Evolutionary conservation across 2,329 filamentous ascomycete genomes (phyloP), one percentile per base, ranked within the genome.

Genomic region (Aspergillus aculeatus): DNA sequence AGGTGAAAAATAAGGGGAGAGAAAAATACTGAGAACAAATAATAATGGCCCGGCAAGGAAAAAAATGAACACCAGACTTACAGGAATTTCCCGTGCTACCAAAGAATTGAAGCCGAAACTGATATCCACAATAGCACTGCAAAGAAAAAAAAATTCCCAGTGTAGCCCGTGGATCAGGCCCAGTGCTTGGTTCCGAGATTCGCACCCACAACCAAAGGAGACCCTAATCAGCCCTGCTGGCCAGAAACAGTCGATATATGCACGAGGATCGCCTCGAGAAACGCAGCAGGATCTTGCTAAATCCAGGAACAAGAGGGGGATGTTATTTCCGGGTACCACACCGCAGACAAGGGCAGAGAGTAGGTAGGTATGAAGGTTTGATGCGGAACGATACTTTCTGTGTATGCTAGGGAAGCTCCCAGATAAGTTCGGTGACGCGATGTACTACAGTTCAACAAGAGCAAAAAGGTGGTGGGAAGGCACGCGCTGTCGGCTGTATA

Each of bases 181-280:
- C 50, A 61, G 61, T 61, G 58, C 57, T 56, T 59, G 64, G 64
- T 66, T 66, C 64, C 64, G 62, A 64, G 62, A 63, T 60, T 63
- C 62, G 57, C 52, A 48, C 54, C 60, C 62, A 63, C 62, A 61
- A 48, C 14, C 38, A 44, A 16, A 35, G 16, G n/a, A 29, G 51
- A 56, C 53, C 53, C 47, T 55, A 56, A 59, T 56, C 57, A 59
- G 48, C 51, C 57, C 53, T 55, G 32, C 50, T 58, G 54, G 49
- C 54, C 49, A 50, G 19, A 47, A 58, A 47, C 24, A 41, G 16
- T 44, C 38, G 49, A 53, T 21, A 35, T 44, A 44, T 44, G 38
- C 38, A 44, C 38, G 16, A 44, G 38, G 51, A 56, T 38, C 51
- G 24, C 26, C 16, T 29, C 21, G 19, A 21, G 21, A 23, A 29